A percentile compares a stretch with the other conserved stretches of the same genome.
These are phyloP conservation scores for Lonicera japonica DNA, from an alignment of 129 eudicot species.

Conservation along the genomic window DNA sequence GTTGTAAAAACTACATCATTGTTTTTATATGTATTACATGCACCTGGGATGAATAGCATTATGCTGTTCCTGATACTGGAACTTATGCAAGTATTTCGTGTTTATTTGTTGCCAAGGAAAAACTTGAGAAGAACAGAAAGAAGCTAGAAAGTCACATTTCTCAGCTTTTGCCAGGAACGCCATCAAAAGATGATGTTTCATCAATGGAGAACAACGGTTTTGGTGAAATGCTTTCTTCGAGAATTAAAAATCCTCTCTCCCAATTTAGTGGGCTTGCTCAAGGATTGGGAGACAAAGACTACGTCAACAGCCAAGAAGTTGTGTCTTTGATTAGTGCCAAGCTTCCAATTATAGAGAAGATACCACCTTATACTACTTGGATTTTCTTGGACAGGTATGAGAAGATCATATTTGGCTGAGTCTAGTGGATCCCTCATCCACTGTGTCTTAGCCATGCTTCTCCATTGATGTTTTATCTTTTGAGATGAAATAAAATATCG, in stretches of 20 bases:
- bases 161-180: conserved; percentile 34
- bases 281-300: conserved; percentile 49
- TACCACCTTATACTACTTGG: conserved; percentile 92
- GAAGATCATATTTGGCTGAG: not conserved
- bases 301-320: conserved; percentile 37
- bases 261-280: conserved; percentile 36
- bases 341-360: conserved; percentile 59
- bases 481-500: too few species aligned
- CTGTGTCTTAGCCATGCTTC: too few species aligned
- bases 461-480: too few species aligned
- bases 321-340: conserved; percentile 44
- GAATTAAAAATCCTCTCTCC: conserved; percentile 52
- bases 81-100: conserved; percentile 4
- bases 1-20: not conserved
- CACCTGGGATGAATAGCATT: not conserved
- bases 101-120: conserved; percentile 44
- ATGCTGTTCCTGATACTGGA: conserved; percentile 9
- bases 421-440: too few species aligned
- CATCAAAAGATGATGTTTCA: conserved; percentile 25
- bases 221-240: conserved; percentile 46
- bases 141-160: conserved; percentile 44
- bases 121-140: conserved; percentile 43
- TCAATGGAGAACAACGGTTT: conserved; percentile 17
- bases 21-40: conserved; percentile 2
- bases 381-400: conserved; percentile 64